Evolutionary conservation across 1,139 yeast genomes (phyloP), one percentile per base, ranked within the genome.

Genomic region (Blastobotrys proliferans): DNA sequence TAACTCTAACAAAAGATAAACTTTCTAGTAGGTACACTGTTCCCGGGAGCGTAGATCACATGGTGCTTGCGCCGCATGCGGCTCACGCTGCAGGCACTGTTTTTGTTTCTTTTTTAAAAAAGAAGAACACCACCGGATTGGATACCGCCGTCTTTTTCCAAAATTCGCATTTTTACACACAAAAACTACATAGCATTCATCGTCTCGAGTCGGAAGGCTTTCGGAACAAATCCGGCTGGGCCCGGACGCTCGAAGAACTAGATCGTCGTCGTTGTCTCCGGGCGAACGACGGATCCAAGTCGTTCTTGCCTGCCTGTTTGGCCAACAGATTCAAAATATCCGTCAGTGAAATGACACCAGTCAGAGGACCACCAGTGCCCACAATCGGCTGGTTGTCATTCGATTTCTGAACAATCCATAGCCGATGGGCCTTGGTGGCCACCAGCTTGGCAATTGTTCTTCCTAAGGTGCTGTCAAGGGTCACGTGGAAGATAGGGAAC

Each of bases 401-500:
- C 59, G 64, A 54, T 20, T 80, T 78, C 56, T 84, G 90, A 18
- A 87, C 95, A 45, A 90, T 81, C 97, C 97, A 90, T 53, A 90
- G 70, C 61, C 97, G 76, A 66, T 92, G 98, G 11, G 95, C 79
- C 62, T 82, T 83, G 3, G 98, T 92, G 9, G 97, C 97, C 21
- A 92, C 97, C 54, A 92, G 72, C 64, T 92, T 92, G 38, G 97
- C 97, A 56, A 92, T 76, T 9, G 94, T 88, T 61, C 96, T 77
- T 21, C 90, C 95, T 40, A 92, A 73, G 0, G 94, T 81, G 11
- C 94, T 79, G 37, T 76, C 75, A 48, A 79, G 76, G 51, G 84
- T 83, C 25, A 90, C 96, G 63, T 90, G 95, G 74, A 92, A 92
- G 38, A 92, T 90, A 13, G 98, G 98, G 72, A 82, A 90, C 38